Base-by-base conservation (phyloP, 1,284 basidiomycete species). In the Inonotus obliquus region DNA sequence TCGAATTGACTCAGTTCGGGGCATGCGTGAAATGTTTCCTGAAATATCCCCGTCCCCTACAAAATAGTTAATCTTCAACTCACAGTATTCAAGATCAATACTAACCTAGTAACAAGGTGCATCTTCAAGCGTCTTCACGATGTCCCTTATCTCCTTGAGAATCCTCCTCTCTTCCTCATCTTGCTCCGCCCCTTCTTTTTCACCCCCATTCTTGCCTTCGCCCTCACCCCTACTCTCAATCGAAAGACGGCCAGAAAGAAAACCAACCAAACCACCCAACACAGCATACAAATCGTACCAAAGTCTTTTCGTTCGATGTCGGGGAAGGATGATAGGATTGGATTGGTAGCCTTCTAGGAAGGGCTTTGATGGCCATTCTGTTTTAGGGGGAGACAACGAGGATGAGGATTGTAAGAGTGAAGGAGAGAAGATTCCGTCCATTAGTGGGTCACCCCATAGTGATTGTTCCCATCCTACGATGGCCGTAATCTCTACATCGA, bases 261-360 rank as follows among this genome's bases (percentile, higher is more conserved):
- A 7, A 11, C 80, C 77, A 21, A 76, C 70, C 66, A 87, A 68
- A 14, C 83, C 74, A 1, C 81, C 67, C 49, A 89, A 68, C 1
- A 83, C 81, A 61, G 85, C 69, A 70, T 86, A 89, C 6, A 87
- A 69, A n/a, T 81, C 83, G 69, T 90, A 90, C 88, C 87, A 90
- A 47, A 84, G 64, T 63, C 86, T 74, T 71, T 91, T 91, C 56
- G 87, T 86, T 69, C 74, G 77, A 72, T 87, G 85, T 51, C 85
- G 74, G 5, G 78, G 71, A 62, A 86, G 85, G n/a, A 81, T 68
- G 9, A 83, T 74, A 25, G 81, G 70, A 2, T 70, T 71, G 2
- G 72, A 72, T 10, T 81, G 81, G 14, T 91, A 90, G 0, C 83
- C 88, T 69, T 87, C 82, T 53, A 78, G 70, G 21, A 89, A 72